These are phyloP conservation scores for Podila clonocystis DNA, from an alignment of 192 early-diverging fungal species.

Conservation along the genomic window DNA sequence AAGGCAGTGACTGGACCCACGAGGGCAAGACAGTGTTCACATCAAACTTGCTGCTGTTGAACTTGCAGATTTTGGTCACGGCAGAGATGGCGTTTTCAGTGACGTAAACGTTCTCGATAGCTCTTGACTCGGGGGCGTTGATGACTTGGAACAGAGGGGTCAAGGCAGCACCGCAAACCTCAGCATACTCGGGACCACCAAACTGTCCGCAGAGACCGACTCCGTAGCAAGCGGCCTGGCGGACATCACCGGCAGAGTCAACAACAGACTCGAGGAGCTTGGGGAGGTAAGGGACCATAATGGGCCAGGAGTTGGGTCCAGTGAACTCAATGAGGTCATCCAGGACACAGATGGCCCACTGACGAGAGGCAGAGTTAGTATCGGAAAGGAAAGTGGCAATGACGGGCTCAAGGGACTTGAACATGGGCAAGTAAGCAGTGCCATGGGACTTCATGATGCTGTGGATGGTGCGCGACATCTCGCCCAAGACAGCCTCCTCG, in stretches of 20 bases:
- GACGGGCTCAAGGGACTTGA: constrained; percentile 82
- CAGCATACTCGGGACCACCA: constrained; percentile 85
- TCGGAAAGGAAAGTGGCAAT: constrained; percentile 71
- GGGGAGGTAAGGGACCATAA: constrained; percentile 74
- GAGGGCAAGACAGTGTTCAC: constrained; percentile 65
- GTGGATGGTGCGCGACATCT: constrained; percentile 84
- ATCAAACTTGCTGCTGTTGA: constrained; percentile 68
- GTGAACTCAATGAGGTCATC: constrained; percentile 94
- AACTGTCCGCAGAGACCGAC: constrained; percentile 89
- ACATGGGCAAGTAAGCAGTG: constrained; percentile 75
- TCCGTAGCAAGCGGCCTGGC: constrained; percentile 95
- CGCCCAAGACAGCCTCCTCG: constrained; percentile 82
- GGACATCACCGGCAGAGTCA: constrained; percentile 72
- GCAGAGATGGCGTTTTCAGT: constrained; percentile 95
- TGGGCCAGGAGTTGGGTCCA: constrained; percentile 76
- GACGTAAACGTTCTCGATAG: constrained; percentile 79
- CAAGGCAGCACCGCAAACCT: constrained; percentile 76
- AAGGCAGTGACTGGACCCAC: constrained; percentile 87
- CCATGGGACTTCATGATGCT: constrained; percentile 80
- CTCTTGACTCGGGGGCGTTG: constrained; percentile 68
- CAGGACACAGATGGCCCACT: constrained; percentile 92
- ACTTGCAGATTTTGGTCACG: constrained; percentile 86
- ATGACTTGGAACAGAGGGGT: constrained; percentile 77
- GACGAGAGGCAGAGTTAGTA: constrained; percentile 71
- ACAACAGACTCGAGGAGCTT: constrained; percentile 62